Conservation (phyloP, 2,329 filamentous ascomycete species). For the Plectosphaerella plurivora region DNA sequence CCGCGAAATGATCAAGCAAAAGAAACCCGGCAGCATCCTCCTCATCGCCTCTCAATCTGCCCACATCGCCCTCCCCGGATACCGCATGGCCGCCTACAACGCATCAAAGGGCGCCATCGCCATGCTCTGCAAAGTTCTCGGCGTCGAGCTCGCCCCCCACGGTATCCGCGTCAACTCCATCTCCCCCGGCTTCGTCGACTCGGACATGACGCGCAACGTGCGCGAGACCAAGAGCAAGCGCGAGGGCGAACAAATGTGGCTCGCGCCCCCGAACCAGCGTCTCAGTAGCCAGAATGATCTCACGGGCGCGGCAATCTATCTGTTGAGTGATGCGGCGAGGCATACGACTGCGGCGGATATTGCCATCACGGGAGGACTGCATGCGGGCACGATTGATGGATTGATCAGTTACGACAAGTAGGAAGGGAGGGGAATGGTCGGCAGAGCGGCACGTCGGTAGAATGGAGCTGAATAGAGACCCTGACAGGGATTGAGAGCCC, state of each 20-base stretch:
- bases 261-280: conserved; percentile 30
- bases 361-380: conserved; percentile 39
- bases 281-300: conserved; percentile 42
- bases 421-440: not conserved
- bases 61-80: conserved; percentile 28
- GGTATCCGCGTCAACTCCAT: conserved; percentile 32
- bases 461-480: not conserved
- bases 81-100: conserved; percentile 22
- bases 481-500: no score
- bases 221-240: conserved; percentile 24
- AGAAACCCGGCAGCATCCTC: conserved; percentile 31
- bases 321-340: conserved; percentile 45
- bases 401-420: not conserved
- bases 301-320: conserved; percentile 52
- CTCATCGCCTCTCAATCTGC: conserved; percentile 31
- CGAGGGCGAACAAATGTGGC: conserved; percentile 29
- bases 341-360: conserved; percentile 48
- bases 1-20: conserved; percentile 33
- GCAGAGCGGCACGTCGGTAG: not conserved
- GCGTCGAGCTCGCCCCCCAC: conserved; percentile 22
- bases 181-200: conserved; percentile 31
- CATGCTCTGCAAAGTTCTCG: conserved; percentile 32
- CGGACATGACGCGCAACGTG: conserved; percentile 26
- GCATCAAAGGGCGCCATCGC: conserved; percentile 34
- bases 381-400: conserved; percentile 23